A percentile compares a stretch with the other conserved stretches of the same genome.
These are phyloP conservation scores for Cubamyces lactineus DNA, from an alignment of 768 basidiomycete species.

Conservation along the genomic window DNA sequence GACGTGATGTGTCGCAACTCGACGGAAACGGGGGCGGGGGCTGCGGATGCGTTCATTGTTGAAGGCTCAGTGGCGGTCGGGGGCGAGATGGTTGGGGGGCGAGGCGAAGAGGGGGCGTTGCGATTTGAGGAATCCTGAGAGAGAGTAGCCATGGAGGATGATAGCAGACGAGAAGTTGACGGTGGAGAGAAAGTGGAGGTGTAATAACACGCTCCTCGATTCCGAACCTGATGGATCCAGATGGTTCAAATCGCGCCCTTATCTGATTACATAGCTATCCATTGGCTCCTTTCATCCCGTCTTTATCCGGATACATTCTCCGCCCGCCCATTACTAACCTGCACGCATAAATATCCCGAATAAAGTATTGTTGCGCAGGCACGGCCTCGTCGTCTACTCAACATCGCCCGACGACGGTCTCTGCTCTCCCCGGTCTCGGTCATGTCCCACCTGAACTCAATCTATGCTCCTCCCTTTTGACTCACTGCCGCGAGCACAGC, in stretches of 20 bases:
- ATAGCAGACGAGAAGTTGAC: slow-evolving; percentile 19
- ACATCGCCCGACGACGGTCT: slow-evolving; percentile 4
- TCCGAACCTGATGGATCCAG: slow-evolving; percentile 3
- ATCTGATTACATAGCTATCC: slow-evolving; percentile 10
- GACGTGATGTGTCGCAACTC: slow-evolving; percentile 64
- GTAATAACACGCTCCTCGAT: background rate
- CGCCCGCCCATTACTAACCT: background rate
- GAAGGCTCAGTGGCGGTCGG: slow-evolving; percentile 11
- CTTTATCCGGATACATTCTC: background rate
- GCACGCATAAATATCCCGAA: slow-evolving; percentile 1
- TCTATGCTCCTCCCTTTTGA: background rate
- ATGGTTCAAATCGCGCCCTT: slow-evolving; percentile 3
- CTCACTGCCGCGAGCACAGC: slow-evolving; percentile 11
- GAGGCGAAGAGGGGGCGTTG: slow-evolving; percentile 6
- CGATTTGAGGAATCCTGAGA: slow-evolving; percentile 19
- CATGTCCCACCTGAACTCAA: background rate
- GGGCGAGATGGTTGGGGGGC: slow-evolving; percentile 14
- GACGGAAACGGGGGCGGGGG: slow-evolving; percentile 5
- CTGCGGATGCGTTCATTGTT: slow-evolving; percentile 7
- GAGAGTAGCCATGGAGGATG: slow-evolving; percentile 24
- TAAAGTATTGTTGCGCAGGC: background rate
- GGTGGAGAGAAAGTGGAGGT: slow-evolving; percentile 24
- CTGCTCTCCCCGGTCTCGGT: background rate
- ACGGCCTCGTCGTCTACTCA: slow-evolving; percentile 17
- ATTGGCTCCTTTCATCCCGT: background rate